Evolutionary conservation across 169 alveolate species (phyloP).

Genomic region (Plasmodium blacklocki): DNA sequence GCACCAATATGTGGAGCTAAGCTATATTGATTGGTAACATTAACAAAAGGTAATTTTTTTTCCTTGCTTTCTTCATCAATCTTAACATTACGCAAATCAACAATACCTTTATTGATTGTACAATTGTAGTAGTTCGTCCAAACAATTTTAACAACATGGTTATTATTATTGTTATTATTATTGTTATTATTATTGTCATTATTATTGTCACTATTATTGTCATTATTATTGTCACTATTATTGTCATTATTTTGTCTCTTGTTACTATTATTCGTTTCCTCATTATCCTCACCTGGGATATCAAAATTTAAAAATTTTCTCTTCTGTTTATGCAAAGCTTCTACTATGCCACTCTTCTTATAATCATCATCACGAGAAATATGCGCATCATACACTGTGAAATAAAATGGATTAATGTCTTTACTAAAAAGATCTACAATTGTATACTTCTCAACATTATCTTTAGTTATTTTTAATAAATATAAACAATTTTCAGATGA

Average conservation of each 20-base stretch:
- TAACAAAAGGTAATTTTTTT: constrained; percentile 17
- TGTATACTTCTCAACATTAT: constrained; percentile 2
- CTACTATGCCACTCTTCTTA: neutral
- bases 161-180: neutral
- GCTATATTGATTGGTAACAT: constrained; percentile 10
- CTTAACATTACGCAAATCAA: constrained; percentile 32
- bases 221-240: neutral
- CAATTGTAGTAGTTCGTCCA: constrained; percentile 59
- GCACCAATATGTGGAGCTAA: constrained; percentile 34
- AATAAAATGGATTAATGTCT: constrained; percentile 36
- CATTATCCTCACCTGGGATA: neutral
- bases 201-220: no score
- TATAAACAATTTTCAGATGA: constrained; percentile 37
- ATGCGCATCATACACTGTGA: constrained; percentile 33
- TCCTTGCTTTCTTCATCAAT: neutral
- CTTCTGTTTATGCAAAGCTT: constrained; percentile 10
- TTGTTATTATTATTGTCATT: neutral
- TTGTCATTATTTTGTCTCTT: neutral
- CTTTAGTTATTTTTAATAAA: constrained; percentile 5
- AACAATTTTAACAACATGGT: constrained; percentile 1
- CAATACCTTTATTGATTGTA: constrained; percentile 47
- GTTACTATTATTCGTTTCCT: neutral
- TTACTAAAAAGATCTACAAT: constrained; percentile 34
- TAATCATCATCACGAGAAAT: constrained; percentile 22
- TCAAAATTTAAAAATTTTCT: constrained; percentile 25